Base-by-base conservation (phyloP, 1,284 basidiomycete species). In the Cryptococcus maquisensis region DNA sequence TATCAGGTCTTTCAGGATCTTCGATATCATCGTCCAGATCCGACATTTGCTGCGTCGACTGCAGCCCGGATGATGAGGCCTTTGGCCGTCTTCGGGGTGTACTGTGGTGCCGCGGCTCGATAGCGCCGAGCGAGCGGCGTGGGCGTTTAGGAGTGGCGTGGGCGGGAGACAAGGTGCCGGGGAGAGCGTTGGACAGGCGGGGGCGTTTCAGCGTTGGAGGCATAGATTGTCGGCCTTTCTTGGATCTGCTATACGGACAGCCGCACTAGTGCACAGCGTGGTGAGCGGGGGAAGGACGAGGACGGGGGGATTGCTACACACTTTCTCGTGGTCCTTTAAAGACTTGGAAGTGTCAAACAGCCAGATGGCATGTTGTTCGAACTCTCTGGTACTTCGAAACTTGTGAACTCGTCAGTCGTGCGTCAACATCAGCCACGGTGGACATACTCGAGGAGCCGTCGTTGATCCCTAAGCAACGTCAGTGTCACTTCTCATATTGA, bases 361-460 rank as follows among this genome's bases (percentile, higher is more conserved):
- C 69, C 69, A 74, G 2, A 53, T 55, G 1, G 64, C 69, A 47
- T 74, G 72, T 0, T 53, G 57, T 2, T 60, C 38, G 54, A 71
- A 40, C 50, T 74, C 71, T 8, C 51, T 41, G 3, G 60, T 47
- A 52, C 62, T 64, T 51, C 65, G 52, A 43, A 65, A 64, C 51
- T 64, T 47, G 18, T 23, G 16, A 3, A 1, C 10, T 8, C 43
- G 16, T 35, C 39, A 43, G 35, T 28, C 38, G 49, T 56, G 4
- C 38, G n/a, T 15, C 6, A 18, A 24, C 16, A 24, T 51, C 38
- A 45, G 45, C 23, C 21, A 18, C 23, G 10, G 10, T n/a, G 4
- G 3, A 23, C 65, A 50, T 32, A 70, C 69, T 51, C 61, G 65
- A 40, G 18, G 40, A 7, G 51, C 53, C 36, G 57, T 18, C 4